These are phyloP conservation scores for Malassezia obtusa DNA, from an alignment of 1,284 basidiomycete genomes.

Conservation along the genomic window DNA sequence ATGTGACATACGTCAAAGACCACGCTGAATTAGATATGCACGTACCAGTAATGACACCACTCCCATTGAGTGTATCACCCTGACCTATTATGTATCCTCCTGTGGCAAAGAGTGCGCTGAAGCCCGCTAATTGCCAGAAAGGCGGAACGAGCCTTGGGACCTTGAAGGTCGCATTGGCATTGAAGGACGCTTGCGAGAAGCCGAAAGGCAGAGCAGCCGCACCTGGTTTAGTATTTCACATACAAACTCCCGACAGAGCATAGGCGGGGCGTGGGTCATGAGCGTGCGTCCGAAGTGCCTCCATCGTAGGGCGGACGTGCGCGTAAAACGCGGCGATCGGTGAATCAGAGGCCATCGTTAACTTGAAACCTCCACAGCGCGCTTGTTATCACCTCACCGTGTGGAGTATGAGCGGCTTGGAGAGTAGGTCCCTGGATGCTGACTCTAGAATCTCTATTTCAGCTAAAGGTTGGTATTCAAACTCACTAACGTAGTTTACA, in stretches of 20 bases:
- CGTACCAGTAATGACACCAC: conserved; percentile 28
- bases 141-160: conserved; percentile 27
- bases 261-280: conserved; percentile 23
- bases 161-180: conserved; percentile 18
- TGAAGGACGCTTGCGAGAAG: conserved; percentile 23
- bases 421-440: conserved; percentile 20
- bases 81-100: conserved; percentile 43
- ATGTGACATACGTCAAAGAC: conserved; percentile 37
- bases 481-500: conserved; percentile 26
- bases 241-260: conserved; percentile 22
- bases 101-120: conserved; percentile 27
- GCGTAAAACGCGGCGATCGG: neutral
- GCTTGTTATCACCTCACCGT: neutral
- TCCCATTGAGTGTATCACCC: conserved; percentile 35
- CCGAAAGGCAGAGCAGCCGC: conserved; percentile 31
- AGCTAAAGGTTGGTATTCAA: conserved; percentile 34
- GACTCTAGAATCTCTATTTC: conserved; percentile 40
- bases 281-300: conserved; percentile 20
- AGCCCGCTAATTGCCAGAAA: conserved; percentile 38
- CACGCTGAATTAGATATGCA: conserved; percentile 21
- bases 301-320: neutral
- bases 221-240: conserved; percentile 9
- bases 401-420: conserved; percentile 28
- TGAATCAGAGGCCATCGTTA: neutral
- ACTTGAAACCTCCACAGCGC: neutral